Percentiles rank a stretch among this genome's conserved stretches.
Conservation (phyloP, 2,329 filamentous ascomycete species). For the Zymoseptoria pseudotritici region DNA sequence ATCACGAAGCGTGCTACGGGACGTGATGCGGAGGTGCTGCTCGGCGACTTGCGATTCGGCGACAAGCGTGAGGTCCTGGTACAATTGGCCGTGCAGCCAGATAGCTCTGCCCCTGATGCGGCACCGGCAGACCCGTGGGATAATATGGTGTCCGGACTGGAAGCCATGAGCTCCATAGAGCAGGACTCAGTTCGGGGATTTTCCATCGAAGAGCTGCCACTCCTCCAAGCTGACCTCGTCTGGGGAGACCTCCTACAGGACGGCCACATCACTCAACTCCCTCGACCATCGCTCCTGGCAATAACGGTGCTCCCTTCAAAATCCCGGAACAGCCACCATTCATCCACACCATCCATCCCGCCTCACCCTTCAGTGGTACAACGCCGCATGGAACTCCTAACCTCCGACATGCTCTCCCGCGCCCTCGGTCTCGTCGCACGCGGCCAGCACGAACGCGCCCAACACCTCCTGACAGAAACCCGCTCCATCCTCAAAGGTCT, state of each 20-base stretch:
- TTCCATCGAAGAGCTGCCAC: slow-evolving; percentile 87
- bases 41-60: slow-evolving; percentile 89
- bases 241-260: slow-evolving; percentile 93
- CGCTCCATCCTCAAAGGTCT: slow-evolving; percentile 91
- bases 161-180: slow-evolving; percentile 81
- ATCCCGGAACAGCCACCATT: slow-evolving; percentile 15
- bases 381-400: slow-evolving; percentile 92
- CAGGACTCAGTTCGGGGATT: slow-evolving; percentile 74
- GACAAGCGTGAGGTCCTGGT: slow-evolving; percentile 93
- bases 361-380: slow-evolving; percentile 94
- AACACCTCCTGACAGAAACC: slow-evolving; percentile 87
- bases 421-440: slow-evolving; percentile 84
- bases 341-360: slow-evolving; percentile 69
- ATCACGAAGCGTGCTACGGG: slow-evolving; percentile 95
- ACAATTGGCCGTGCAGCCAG: slow-evolving; percentile 84
- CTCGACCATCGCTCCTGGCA: slow-evolving; percentile 80
- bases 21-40: slow-evolving; percentile 81
- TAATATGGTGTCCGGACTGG: slow-evolving; percentile 88
- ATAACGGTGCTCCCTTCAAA: slow-evolving; percentile 84
- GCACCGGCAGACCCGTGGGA: slow-evolving; percentile 94
- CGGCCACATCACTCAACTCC: slow-evolving; percentile 74
- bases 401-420: slow-evolving; percentile 93
- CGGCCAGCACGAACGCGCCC: slow-evolving; percentile 86
- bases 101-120: slow-evolving; percentile 73
- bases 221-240: slow-evolving; percentile 88